Base-by-base conservation (phyloP, 2,329 filamentous ascomycete genomes). In the Dothideomycetes sp. region DNA sequence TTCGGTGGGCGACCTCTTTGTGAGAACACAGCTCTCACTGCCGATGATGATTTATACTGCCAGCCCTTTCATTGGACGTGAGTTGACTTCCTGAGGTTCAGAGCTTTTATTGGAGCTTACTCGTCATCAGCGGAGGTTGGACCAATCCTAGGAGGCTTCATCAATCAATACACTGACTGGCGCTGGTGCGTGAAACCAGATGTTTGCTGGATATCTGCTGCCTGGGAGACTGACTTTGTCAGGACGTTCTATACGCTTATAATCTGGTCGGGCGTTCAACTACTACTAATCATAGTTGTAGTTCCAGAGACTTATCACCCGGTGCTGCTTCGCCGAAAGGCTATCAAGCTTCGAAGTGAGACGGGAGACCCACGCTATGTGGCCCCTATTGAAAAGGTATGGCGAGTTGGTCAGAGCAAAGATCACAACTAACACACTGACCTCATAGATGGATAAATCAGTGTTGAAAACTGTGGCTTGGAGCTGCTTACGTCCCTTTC, bases 251-350 rank as follows among this genome's bases (percentile, higher is more conserved):
- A 12, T 27, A 27, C 22, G 22, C 67, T 94, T 44, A 62, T 93
- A 37, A 91, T 94, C 37, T 94, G 85, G 86, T 71, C 78, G 2
- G 75, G 69, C n/a, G 60, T 68, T 5, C 61, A 86, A 51, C 68
- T 85, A 36, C 55, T 70, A 9, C 63, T 76, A 43, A 79, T 94
- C 38, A 55, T 79, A 24, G 55, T 85, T 24, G 67, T 87, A 32
- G 85, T 94, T 3, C 88, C 87, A 4, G 87, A 95, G 64, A 95
- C 87, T 1, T 94, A 91, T 57, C 84, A 71, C 45, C 72, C 72
- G 16, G 73, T 88, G 12, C 63, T 91, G 35, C 66, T 94, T 31
- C 73, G 79, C 38, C 69, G 72, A 33, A 93, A 91, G 57, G 87
- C 87, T 3, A 66, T 68, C 39, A 68, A 67, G 41, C 57, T 87